A percentile compares a stretch with the other conserved stretches of the same genome.
phyloP scores from a whole-genome alignment of 169 alveolate genomes.

The Plasmodium malariae region DNA sequence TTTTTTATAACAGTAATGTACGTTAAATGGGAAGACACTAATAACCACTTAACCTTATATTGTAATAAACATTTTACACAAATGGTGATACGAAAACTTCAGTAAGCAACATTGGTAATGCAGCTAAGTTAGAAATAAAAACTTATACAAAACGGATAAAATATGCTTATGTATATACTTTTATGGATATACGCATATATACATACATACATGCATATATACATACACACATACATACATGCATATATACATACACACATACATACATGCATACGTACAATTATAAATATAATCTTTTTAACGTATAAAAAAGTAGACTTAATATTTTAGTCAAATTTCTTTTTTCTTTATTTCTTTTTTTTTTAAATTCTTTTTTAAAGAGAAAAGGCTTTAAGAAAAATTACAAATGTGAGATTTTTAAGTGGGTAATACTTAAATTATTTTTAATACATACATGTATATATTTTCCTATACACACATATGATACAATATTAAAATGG shows the following conservation, averaged over 20 bases:
- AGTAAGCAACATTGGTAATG: not conserved
- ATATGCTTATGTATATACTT: no score
- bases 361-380: slow-evolving; percentile 23
- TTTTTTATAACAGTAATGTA: no score
- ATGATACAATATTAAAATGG: not conserved
- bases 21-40: not conserved
- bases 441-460: slow-evolving; percentile 1
- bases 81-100: not conserved
- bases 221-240: no score
- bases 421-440: slow-evolving; percentile 1
- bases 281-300: not conserved
- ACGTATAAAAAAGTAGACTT: not conserved
- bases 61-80: not conserved
- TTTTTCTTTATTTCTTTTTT: not conserved
- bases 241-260: no score
- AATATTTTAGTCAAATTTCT: not conserved
- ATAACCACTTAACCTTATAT: not conserved
- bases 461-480: not conserved
- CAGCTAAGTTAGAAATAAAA: not conserved
- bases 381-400: slow-evolving; percentile 9
- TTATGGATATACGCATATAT: not conserved
- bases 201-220: not conserved
- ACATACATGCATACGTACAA: no score
- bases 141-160: not conserved
- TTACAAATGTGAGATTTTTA: slow-evolving; percentile 10